Evolutionary conservation across 2,329 filamentous ascomycete species (phyloP), one percentile per base, ranked within the genome.

Genomic region (Pseudogymnoascus sp.): DNA sequence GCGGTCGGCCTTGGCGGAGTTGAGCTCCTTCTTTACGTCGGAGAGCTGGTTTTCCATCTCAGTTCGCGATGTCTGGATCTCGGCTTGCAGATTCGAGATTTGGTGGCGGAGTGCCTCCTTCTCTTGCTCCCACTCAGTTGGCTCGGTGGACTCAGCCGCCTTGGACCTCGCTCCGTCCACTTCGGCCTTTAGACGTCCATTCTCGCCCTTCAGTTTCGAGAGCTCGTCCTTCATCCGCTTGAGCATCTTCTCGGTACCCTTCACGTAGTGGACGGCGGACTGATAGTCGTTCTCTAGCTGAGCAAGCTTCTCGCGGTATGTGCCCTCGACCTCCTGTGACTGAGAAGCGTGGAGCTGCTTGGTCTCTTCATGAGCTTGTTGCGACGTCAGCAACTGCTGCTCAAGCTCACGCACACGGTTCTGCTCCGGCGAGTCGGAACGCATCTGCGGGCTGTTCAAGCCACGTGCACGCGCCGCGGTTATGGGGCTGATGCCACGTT

Each of bases 161-260:
- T 74, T 81, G 72, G 83, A 86, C 7, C 57, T 22, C 60, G 86
- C 78, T 60, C 83, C 80, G 37, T 88, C 82, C n/a, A 97, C 78
- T 69, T 97, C 91, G 53, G 85, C 82, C 73, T 94, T 92, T 39
- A 99, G 79, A 63, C 89, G 88, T 15, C 81, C 78, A 70, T 97
- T 97, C 64, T 94, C 89, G 11, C 85, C 77, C 80, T 97, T 97
- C 76, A 95, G 94, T 62, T 91, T 90, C 60, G 88, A 82, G n/a
- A 99, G 80, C 75, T 99, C 94, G 70, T 97, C 91, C 78, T 97
- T 97, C 81, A 99, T 93, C 74, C 95, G 93, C 75, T 94, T 92
- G 57, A 99, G 83, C 91, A 99, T 97, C 82, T 97, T 97, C 75
- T 99, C 94, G 1, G 94, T 97, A 62, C 94, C 94, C 75, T 96